Conservation (phyloP, 1,284 basidiomycete species). For the Ceratobasidium sp. region DNA sequence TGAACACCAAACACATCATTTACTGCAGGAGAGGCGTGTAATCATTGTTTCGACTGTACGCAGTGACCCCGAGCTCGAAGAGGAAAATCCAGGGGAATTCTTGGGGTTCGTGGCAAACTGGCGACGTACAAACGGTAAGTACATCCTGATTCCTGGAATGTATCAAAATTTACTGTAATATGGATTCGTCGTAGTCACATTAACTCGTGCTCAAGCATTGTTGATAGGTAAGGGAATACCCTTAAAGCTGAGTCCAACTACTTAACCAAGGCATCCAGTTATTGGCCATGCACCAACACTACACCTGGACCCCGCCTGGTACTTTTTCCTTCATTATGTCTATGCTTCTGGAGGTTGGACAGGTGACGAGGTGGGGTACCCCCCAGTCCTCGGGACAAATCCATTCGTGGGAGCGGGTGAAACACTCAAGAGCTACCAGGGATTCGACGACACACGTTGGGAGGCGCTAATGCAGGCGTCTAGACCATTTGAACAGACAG, state of each 20-base stretch:
- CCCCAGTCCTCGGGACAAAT: neutral
- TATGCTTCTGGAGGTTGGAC: slow-evolving; percentile 57
- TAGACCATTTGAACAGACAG: too few relatives aligned
- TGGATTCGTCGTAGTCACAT: slow-evolving; percentile 53
- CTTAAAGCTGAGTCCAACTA: neutral
- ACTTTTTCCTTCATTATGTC: slow-evolving; percentile 61
- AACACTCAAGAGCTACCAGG: neutral
- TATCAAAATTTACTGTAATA: neutral
- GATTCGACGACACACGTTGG: neutral
- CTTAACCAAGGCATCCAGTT: slow-evolving; percentile 47
- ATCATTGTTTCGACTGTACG: slow-evolving; percentile 69
- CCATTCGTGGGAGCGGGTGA: neutral
- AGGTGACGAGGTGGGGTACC: slow-evolving; percentile 48
- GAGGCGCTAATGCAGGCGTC: slow-evolving; percentile 6
- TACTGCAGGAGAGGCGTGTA: slow-evolving; percentile 59
- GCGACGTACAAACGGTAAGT: slow-evolving; percentile 66
- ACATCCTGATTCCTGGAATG: neutral
- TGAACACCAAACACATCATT: neutral
- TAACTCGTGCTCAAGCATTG: slow-evolving; percentile 65
- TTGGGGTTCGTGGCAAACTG: slow-evolving; percentile 65
- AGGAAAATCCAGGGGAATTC: slow-evolving; percentile 57
- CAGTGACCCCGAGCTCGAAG: slow-evolving; percentile 61
- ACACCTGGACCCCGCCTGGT: slow-evolving; percentile 60
- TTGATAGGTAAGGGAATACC: slow-evolving; percentile 52
- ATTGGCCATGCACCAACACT: slow-evolving; percentile 63